Evolutionary conservation across 495 filamentous ascomycete genomes (phyloP).

Genomic region (Xeromyces bisporus): DNA sequence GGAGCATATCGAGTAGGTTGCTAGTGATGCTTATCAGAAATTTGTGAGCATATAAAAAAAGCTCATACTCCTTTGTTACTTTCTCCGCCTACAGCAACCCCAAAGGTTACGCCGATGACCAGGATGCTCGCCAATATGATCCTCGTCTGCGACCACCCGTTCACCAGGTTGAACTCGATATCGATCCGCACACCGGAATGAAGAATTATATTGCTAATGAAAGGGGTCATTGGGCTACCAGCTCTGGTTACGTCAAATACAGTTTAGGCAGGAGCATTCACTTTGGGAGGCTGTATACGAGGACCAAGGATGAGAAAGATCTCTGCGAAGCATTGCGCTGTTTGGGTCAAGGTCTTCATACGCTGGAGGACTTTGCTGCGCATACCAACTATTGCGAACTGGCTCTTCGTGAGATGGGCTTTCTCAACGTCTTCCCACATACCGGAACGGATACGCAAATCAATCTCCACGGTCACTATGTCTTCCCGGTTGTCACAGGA

Average conservation of each 20-base stretch:
- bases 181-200: constrained; percentile 80
- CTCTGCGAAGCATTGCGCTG: constrained; percentile 78
- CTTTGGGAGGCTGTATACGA: constrained; percentile 71
- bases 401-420: constrained; percentile 68
- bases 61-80: constrained; percentile 5
- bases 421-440: constrained; percentile 69
- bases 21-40: too few relatives aligned
- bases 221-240: constrained; percentile 66
- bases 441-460: constrained; percentile 60
- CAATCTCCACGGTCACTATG: constrained; percentile 50
- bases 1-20: constrained; percentile 63
- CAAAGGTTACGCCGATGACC: constrained; percentile 76
- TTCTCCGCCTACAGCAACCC: too few relatives aligned
- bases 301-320: constrained; percentile 59
- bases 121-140: constrained; percentile 74
- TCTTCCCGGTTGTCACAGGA: constrained; percentile 79
- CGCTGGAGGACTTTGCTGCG: constrained; percentile 86
- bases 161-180: constrained; percentile 53
- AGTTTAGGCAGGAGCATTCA: constrained; percentile 76
- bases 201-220: constrained; percentile 99
- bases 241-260: constrained; percentile 73
- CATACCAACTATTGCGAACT: constrained; percentile 93
- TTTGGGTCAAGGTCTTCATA: constrained; percentile 83
- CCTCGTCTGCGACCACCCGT: constrained; percentile 67
- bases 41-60: too few relatives aligned